Conservation (phyloP, 2,329 filamentous ascomycete genomes). For the Ophiostoma ips region DNA sequence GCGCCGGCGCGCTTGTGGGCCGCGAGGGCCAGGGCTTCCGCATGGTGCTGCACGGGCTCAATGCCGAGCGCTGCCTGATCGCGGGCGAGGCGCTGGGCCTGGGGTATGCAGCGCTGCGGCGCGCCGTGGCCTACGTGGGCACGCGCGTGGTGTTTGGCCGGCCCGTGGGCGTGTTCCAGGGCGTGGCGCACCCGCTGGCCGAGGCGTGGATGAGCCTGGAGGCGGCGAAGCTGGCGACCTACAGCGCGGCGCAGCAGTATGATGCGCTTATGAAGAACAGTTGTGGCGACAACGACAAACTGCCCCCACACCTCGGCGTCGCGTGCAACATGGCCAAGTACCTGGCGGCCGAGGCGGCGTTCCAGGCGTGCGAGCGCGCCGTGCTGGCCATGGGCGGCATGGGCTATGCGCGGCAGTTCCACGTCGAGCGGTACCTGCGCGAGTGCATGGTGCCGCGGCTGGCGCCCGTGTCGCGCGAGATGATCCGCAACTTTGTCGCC, state of each 20-base stretch:
- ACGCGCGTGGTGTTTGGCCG: conserved; percentile 53
- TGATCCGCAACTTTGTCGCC: conserved; percentile 61
- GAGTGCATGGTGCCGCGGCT: conserved; percentile 52
- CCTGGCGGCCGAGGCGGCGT: conserved; percentile 50
- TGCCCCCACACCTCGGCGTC: conserved; percentile 42
- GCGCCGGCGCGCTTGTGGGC: conserved; percentile 48
- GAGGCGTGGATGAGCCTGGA: conserved; percentile 53
- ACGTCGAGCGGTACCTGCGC: conserved; percentile 51
- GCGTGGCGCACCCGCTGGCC: conserved; percentile 50
- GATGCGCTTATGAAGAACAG: conserved; percentile 28
- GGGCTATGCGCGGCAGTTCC: conserved; percentile 51
- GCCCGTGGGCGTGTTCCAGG: conserved; percentile 53
- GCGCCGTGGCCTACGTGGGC: conserved; percentile 50
- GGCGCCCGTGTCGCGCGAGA: conserved; percentile 53
- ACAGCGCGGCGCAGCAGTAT: conserved; percentile 50
- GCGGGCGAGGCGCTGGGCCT: conserved; percentile 70
- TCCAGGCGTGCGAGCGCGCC: conserved; percentile 46
- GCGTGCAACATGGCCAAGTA: conserved; percentile 61
- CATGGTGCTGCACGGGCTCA: conserved; percentile 67
- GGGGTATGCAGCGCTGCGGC: conserved; percentile 56
- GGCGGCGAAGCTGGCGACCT: conserved; percentile 49
- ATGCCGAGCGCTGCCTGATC: conserved; percentile 60
- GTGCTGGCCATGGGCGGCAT: conserved; percentile 48
- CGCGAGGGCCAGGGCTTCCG: conserved; percentile 64
- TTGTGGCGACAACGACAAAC: neutral